Evolutionary conservation across 352 stramenopile genomes (phyloP), one percentile per base, ranked within the genome.

Genomic region (Thraustotheca clavata): DNA sequence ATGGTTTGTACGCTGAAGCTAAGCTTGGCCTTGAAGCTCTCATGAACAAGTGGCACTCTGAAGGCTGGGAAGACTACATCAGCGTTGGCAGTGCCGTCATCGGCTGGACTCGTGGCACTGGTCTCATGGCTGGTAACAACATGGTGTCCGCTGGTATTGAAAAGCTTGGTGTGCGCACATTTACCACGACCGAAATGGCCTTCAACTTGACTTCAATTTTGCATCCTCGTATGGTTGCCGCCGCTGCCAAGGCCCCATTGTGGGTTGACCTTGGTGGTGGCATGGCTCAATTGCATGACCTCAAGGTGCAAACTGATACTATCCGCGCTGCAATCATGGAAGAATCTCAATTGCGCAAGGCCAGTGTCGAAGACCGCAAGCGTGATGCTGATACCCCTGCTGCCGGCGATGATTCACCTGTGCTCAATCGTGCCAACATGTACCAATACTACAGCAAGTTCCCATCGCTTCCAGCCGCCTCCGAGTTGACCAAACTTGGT

Each of bases 91-190:
- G 85, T 43, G 86, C 86, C 27, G 80, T 94, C 46, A 95, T 96
- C 52, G 87, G 87, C 29, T 96, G 86, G 87, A 94, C 84, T 14
- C 83, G 87, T 60, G 80, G 83, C 49, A 94, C 87, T 0, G 86
- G 82, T 14, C 77, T 96, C 24, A 96, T 96, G 87, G 79, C 74
- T 26, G 77, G 83, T n/a, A 96, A 96, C 72, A 93, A 96, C 60
- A 74, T 91, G 5, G 87, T 92, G 18, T 83, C 87, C 20, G 73
- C 76, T 7, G 86, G 83, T 20, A 74, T 96, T 24, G 87, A 96
- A 68, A 79, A 83, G 49, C 73, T 92, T 33, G 79, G 81, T 55
- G 77, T 91, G 47, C 80, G 87, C 57, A 96, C 85, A 24, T 96
- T 96, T 67, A 91, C 74, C 59, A 89, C 81, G 9, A 80, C 73